These are phyloP conservation scores for Aaosphaeria arxii DNA, from an alignment of 2,329 filamentous ascomycete genomes.

Conservation along the genomic window DNA sequence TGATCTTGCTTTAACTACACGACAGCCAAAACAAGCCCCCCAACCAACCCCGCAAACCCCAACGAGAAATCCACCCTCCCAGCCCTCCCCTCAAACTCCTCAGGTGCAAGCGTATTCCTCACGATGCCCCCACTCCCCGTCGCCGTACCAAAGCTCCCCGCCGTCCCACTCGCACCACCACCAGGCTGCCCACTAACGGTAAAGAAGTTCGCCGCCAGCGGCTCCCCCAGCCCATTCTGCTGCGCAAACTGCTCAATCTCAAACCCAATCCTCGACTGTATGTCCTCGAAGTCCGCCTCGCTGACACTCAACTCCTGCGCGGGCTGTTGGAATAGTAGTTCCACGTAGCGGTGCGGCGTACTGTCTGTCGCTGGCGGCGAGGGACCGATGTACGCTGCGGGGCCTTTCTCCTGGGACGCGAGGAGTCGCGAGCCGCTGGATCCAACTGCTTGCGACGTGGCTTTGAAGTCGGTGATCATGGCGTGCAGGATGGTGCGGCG, in stretches of 20 bases:
- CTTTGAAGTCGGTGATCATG: constrained; percentile 32
- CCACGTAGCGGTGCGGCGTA: constrained; percentile 31
- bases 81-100: constrained; percentile 15
- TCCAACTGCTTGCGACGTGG: constrained; percentile 22
- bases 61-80: constrained; percentile 7
- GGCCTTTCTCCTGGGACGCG: constrained; percentile 22
- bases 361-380: constrained; percentile 31
- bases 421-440: constrained; percentile 19
- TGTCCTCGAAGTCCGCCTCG: constrained; percentile 18
- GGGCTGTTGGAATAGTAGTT: constrained; percentile 33
- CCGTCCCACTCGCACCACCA: constrained; percentile 8
- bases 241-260: constrained; percentile 26
- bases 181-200: constrained; percentile 26
- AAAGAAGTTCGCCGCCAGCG: constrained; percentile 34
- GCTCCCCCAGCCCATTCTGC: constrained; percentile 18
- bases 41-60: constrained; percentile 7
- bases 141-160: constrained; percentile 1
- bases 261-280: constrained; percentile 22
- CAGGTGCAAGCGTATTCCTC: constrained; percentile 11
- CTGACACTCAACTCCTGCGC: constrained; percentile 14
- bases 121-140: constrained; percentile 14
- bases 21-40: background rate
- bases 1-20: background rate
- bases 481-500: constrained; percentile 32
- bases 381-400: constrained; percentile 29